These are phyloP conservation scores for Pleurotus cornucopiae DNA, from an alignment of 768 basidiomycete species.

Conservation along the genomic window DNA sequence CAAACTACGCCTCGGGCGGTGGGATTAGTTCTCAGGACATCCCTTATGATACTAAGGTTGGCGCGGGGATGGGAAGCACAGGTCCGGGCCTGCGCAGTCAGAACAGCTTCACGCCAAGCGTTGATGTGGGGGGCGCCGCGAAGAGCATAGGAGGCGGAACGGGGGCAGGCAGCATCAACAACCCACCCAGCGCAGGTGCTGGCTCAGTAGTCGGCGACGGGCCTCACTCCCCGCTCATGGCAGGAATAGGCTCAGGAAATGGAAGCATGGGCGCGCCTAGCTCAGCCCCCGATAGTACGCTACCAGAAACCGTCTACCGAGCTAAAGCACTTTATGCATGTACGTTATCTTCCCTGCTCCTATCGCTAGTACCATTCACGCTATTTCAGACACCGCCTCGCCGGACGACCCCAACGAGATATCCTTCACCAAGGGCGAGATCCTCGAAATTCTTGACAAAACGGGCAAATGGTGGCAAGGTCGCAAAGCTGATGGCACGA, in stretches of 20 bases:
- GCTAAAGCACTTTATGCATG: slow-evolving; percentile 91
- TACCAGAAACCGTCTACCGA: slow-evolving; percentile 52
- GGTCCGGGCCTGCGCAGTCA: slow-evolving; percentile 47
- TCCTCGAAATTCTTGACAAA: slow-evolving; percentile 13
- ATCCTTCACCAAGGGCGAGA: slow-evolving; percentile 66
- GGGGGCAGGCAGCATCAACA: slow-evolving; percentile 53
- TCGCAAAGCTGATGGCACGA: slow-evolving; percentile 15
- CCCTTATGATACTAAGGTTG: slow-evolving; percentile 64
- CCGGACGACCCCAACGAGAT: slow-evolving; percentile 96
- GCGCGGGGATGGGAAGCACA: slow-evolving; percentile 41
- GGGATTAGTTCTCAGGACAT: slow-evolving; percentile 64
- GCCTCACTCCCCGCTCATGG: slow-evolving; percentile 64
- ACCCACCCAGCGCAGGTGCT: slow-evolving; percentile 41
- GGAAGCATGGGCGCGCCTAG: slow-evolving; percentile 14
- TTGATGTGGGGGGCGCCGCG: slow-evolving; percentile 33
- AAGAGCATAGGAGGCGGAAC: slow-evolving; percentile 31
- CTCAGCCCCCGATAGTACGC: slow-evolving; percentile 8
- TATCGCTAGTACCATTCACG: slow-evolving; percentile 17
- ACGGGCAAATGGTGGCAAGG: slow-evolving; percentile 17
- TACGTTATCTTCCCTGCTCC: slow-evolving; percentile 32
- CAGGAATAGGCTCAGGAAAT: slow-evolving; percentile 46
- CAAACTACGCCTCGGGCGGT: slow-evolving; percentile 61
- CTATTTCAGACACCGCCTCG: slow-evolving; percentile 75
- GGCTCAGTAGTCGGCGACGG: slow-evolving; percentile 33
- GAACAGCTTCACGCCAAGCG: slow-evolving; percentile 49